Conservation (phyloP, 352 stramenopile genomes). For the Phytopythium sindhum region DNA sequence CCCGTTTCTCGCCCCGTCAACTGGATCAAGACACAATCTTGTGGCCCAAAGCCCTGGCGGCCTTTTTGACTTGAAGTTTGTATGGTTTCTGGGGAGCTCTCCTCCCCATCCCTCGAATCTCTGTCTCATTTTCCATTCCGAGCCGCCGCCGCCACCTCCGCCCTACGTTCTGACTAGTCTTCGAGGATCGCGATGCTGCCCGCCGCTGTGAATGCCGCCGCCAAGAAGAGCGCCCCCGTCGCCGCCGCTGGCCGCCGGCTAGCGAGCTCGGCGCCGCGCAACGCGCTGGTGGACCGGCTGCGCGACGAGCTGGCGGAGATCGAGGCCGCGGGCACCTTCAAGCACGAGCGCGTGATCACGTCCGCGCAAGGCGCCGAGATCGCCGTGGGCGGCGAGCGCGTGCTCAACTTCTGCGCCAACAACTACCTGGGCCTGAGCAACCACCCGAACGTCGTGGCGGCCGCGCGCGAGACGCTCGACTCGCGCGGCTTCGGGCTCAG, state of each 20-base stretch:
- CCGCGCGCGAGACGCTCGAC: slow-evolving; percentile 81
- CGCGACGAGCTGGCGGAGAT: slow-evolving; percentile 69
- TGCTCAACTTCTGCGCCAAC: slow-evolving; percentile 95
- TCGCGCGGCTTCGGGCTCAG: slow-evolving; percentile 88
- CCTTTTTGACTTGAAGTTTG: slow-evolving; percentile 10
- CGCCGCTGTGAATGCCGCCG: background rate
- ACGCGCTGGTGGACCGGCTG: slow-evolving; percentile 74
- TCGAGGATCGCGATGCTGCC: slow-evolving; percentile 22
- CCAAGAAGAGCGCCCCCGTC: slow-evolving; percentile 8
- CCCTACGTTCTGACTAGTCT: no score
- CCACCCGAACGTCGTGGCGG: slow-evolving; percentile 80
- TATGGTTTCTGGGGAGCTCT: background rate
- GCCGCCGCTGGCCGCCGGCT: background rate
- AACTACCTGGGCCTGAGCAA: slow-evolving; percentile 93
- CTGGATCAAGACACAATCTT: slow-evolving; percentile 3
- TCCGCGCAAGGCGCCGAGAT: slow-evolving; percentile 83
- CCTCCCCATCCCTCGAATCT: background rate
- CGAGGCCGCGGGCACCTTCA: slow-evolving; percentile 76
- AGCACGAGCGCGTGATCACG: slow-evolving; percentile 89
- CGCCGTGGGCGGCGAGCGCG: slow-evolving; percentile 54
- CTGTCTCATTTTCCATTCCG: slow-evolving; percentile 8
- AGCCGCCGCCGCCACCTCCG: background rate
- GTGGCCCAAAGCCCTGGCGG: background rate
- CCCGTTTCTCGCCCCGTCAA: no score
- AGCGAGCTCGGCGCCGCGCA: slow-evolving; percentile 26